A percentile compares a stretch with the other conserved stretches of the same genome.
These are phyloP conservation scores for Scedosporium aurantiacum DNA, from an alignment of 2,329 filamentous ascomycete genomes.

Conservation along the genomic window DNA sequence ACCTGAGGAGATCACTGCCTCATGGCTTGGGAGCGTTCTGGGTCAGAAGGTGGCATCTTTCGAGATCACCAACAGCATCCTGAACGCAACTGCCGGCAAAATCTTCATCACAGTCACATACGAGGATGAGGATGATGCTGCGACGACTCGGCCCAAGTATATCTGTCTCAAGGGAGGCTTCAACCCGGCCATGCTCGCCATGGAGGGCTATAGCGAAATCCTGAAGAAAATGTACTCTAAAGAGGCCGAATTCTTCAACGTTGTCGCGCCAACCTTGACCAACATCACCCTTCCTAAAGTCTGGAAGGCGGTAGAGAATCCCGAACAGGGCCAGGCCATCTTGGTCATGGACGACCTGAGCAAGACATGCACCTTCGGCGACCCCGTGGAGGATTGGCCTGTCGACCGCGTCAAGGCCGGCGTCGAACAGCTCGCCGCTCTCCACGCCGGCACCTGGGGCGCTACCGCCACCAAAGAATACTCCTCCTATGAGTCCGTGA, in stretches of 20 bases:
- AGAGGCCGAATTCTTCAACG: conserved; percentile 25
- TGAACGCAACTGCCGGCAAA: conserved; percentile 17
- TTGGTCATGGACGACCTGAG: conserved; percentile 19
- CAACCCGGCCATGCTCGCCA: conserved; percentile 20
- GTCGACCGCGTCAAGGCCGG: too few species aligned
- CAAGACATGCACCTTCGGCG: too few species aligned
- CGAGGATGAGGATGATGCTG: conserved; percentile 12
- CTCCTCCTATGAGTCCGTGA: too few species aligned
- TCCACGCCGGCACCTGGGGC: too few species aligned
- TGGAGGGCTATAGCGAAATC: conserved; percentile 16
- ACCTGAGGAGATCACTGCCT: too few species aligned
- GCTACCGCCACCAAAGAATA: too few species aligned
- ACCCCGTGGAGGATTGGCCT: too few species aligned
- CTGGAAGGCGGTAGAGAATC: conserved; percentile 24
- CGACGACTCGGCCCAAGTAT: not conserved
- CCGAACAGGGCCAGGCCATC: conserved; percentile 25
- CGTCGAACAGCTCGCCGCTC: too few species aligned
- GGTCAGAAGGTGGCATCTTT: too few species aligned
- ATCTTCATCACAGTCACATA: conserved; percentile 18
- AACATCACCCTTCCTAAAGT: conserved; percentile 21
- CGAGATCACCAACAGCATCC: conserved; percentile 9
- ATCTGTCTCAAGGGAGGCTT: conserved; percentile 29
- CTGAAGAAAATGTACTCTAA: conserved; percentile 19
- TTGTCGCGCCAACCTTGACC: conserved; percentile 20
- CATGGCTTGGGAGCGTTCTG: too few species aligned